These are phyloP conservation scores for Daldinia decipiens DNA, from an alignment of 495 filamentous ascomycete species.

Conservation along the genomic window DNA sequence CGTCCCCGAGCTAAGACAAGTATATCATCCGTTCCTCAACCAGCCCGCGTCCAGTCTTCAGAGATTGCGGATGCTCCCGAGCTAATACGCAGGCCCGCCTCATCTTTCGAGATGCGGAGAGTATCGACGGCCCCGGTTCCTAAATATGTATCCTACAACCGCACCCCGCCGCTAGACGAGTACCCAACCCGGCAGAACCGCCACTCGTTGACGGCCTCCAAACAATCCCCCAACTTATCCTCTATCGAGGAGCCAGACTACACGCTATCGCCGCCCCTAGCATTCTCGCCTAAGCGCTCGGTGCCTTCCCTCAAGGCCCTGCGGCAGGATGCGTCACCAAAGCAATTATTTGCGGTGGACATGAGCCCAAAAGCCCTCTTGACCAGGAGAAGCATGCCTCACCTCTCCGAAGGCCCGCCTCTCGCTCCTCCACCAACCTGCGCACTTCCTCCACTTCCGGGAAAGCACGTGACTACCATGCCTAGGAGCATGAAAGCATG, in stretches of 20 bases:
- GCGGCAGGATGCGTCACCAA: conserved; percentile 43
- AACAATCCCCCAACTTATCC: conserved; percentile 24
- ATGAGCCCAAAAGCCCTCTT: conserved; percentile 45
- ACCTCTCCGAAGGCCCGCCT: conserved; percentile 67
- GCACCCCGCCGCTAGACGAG: conserved; percentile 27
- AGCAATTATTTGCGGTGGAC: conserved; percentile 47
- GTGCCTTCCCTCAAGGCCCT: conserved; percentile 41
- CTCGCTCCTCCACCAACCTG: conserved; percentile 70
- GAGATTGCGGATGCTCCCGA: conserved; percentile 14
- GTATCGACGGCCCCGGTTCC: conserved; percentile 19
- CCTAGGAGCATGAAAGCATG: conserved; percentile 19
- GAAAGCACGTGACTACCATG: conserved; percentile 29
- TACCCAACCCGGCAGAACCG: conserved; percentile 25
- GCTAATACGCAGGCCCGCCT: conserved; percentile 37
- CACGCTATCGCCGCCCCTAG: conserved; percentile 13
- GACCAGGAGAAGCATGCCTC: conserved; percentile 67
- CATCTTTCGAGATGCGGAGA: conserved; percentile 43
- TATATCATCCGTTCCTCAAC: conserved; percentile 15
- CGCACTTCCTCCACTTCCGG: conserved; percentile 70
- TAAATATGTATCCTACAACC: conserved; percentile 25
- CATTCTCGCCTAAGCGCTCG: conserved; percentile 45
- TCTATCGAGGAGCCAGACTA: conserved; percentile 28
- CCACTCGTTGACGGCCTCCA: conserved; percentile 21
- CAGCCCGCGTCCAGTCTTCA: not conserved
- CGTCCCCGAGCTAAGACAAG: conserved; percentile 4